Conservation (phyloP, 2,329 filamentous ascomycete genomes). For the Botrytis sinoallii region DNA sequence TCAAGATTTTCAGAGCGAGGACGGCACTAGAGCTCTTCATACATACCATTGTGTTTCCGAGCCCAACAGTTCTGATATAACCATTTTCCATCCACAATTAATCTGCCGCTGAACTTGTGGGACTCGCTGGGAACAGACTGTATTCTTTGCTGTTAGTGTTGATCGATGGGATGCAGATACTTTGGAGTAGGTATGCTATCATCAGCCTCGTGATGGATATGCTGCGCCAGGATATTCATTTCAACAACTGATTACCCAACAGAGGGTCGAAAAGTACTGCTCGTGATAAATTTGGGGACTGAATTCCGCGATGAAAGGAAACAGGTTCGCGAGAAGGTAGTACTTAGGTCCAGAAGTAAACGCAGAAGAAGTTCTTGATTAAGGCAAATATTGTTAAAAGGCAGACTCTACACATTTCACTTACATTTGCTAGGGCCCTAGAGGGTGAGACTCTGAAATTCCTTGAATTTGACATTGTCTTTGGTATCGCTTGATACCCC, state of each 20-base stretch:
- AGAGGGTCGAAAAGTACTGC: neutral
- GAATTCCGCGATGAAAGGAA: neutral
- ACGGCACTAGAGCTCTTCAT: neutral
- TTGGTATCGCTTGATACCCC: neutral
- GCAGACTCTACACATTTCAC: too few species aligned
- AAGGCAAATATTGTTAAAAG: rapidly evolving
- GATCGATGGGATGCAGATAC: neutral
- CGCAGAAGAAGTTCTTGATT: too few species aligned
- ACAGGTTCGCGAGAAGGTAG: neutral
- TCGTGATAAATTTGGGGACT: neutral
- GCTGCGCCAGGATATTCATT: rapidly evolving
- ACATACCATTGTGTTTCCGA: neutral
- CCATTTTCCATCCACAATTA: neutral
- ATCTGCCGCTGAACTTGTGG: neutral
- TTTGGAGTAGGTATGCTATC: neutral
- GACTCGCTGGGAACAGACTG: neutral
- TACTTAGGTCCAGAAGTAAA: neutral
- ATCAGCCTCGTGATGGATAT: neutral
- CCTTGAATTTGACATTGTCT: too few species aligned
- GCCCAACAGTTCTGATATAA: rapidly evolving
- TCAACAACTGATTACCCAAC: neutral
- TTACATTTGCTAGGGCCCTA: too few species aligned
- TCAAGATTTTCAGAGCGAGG: too few species aligned
- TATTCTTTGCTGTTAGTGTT: rapidly evolving
- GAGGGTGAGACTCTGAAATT: too few species aligned